These are phyloP conservation scores for Plantago elongata DNA, from an alignment of 257 asterid species.

Conservation along the genomic window DNA sequence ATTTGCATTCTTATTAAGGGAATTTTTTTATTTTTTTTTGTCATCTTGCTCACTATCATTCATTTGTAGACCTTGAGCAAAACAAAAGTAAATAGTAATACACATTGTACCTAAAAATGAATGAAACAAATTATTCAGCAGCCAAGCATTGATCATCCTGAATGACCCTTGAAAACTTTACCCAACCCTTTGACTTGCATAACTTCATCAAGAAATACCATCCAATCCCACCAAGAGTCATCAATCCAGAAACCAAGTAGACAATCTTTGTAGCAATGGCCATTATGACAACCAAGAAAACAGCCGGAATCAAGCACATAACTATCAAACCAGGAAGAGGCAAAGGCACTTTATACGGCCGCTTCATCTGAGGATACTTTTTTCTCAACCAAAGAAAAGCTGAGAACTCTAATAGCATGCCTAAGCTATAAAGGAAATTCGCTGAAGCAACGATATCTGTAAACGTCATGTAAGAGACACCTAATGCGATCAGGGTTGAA, in stretches of 20 bases:
- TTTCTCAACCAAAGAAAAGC: constrained; percentile 63
- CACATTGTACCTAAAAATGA: background rate
- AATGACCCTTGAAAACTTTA: constrained; percentile 28
- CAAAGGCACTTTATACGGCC: constrained; percentile 67
- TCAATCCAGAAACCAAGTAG: constrained; percentile 39
- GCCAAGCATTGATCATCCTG: constrained; percentile 16
- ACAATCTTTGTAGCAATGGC: constrained; percentile 48
- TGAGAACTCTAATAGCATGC: constrained; percentile 70
- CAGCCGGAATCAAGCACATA: constrained; percentile 64
- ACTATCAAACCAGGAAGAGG: constrained; percentile 31
- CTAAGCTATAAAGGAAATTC: constrained; percentile 64
- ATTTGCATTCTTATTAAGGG: too few relatives aligned
- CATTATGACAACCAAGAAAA: constrained; percentile 53
- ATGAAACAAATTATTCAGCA: background rate
- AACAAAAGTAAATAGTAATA: too few relatives aligned
- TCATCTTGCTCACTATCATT: too few relatives aligned
- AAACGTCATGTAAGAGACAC: constrained; percentile 54
- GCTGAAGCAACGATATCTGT: constrained; percentile 50
- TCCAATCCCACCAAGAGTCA: constrained; percentile 44
- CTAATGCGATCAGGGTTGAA: constrained; percentile 47
- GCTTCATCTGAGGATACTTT: constrained; percentile 41
- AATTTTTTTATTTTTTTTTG: too few relatives aligned
- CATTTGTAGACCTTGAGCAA: too few relatives aligned
- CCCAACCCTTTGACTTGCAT: constrained; percentile 47
- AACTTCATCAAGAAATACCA: constrained; percentile 63